Conservation (phyloP, 2,329 filamentous ascomycete species). For the Juglanconis oblonga region DNA sequence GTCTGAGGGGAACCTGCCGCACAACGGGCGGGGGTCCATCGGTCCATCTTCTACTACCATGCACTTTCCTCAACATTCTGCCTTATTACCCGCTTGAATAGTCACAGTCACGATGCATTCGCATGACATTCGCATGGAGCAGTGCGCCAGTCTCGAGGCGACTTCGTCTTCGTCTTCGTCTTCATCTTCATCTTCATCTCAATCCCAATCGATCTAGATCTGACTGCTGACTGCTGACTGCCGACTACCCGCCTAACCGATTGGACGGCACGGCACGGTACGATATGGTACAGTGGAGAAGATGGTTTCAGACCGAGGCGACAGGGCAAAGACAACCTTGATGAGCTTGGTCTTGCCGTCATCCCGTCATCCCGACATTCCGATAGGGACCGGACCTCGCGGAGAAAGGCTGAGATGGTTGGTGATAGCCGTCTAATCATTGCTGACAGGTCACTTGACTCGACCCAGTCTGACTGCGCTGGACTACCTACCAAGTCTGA, state of each 20-base stretch:
- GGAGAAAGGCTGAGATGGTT: too few relatives aligned
- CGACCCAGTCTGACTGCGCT: not conserved
- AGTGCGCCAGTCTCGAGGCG: not conserved
- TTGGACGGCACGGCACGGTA: not conserved
- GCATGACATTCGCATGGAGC: not conserved
- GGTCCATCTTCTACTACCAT: too few relatives aligned
- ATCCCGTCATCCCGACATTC: too few relatives aligned
- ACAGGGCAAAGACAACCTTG: not conserved
- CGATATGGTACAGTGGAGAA: not conserved
- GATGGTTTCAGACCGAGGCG: not conserved
- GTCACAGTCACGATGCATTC: not conserved
- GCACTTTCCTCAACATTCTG: not conserved
- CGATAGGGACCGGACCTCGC: too few relatives aligned
- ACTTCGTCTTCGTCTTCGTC: not conserved
- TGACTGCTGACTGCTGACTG: not conserved
- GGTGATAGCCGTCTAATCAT: too few relatives aligned
- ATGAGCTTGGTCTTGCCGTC: too few relatives aligned
- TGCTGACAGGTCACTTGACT: not conserved
- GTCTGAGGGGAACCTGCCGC: not conserved
- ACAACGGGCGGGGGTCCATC: not conserved
- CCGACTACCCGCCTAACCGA: not conserved
- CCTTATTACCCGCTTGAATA: not conserved
- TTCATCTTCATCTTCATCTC: not conserved
- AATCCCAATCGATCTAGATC: not conserved
- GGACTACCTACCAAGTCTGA: not conserved